Percentiles rank a stretch among this genome's conserved stretches.
These are phyloP conservation scores for Blumeria graminis DNA, from an alignment of 2,329 filamentous ascomycete species.

Conservation along the genomic window DNA sequence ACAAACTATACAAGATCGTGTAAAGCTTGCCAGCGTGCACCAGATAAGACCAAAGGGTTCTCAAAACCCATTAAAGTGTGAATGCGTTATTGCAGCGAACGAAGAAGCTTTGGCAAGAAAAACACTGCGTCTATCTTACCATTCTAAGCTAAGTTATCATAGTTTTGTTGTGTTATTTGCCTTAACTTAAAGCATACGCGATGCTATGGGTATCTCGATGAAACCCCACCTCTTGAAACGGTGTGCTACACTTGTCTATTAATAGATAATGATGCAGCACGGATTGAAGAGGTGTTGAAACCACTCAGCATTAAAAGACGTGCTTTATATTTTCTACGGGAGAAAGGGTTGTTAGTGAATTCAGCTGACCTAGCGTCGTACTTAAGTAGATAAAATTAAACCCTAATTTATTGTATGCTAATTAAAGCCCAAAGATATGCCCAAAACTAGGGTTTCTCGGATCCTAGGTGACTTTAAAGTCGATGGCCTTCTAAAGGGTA, in stretches of 20 bases:
- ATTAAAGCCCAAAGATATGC: not conserved
- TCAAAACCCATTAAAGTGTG: conserved; percentile 1
- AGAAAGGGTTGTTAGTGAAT: conserved; percentile 1
- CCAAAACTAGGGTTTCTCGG: not conserved
- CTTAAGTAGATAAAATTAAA: not conserved
- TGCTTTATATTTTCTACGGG: conserved; percentile 5
- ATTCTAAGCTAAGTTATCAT: not conserved
- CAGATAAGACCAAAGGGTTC: not conserved
- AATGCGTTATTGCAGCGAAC: conserved; percentile 4
- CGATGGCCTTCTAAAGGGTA: conserved; percentile 3
- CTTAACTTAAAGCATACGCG: conserved; percentile 5
- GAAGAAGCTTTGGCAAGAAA: conserved; percentile 4
- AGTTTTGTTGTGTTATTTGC: conserved; percentile 9
- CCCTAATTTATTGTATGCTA: not conserved
- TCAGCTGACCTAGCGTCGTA: conserved; percentile 4
- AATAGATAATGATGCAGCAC: not conserved
- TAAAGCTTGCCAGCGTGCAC: not conserved
- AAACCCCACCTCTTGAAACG: not conserved
- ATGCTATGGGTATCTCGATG: conserved; percentile 10
- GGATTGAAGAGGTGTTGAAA: conserved; percentile 1
- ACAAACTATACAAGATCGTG: not conserved
- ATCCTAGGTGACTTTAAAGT: conserved; percentile 2
- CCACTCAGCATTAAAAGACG: conserved; percentile 5
- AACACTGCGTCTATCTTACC: not conserved
- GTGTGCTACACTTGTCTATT: conserved; percentile 9